Conservation (phyloP, 805 yeast genomes). For the Yamadazyma kitorensis region DNA sequence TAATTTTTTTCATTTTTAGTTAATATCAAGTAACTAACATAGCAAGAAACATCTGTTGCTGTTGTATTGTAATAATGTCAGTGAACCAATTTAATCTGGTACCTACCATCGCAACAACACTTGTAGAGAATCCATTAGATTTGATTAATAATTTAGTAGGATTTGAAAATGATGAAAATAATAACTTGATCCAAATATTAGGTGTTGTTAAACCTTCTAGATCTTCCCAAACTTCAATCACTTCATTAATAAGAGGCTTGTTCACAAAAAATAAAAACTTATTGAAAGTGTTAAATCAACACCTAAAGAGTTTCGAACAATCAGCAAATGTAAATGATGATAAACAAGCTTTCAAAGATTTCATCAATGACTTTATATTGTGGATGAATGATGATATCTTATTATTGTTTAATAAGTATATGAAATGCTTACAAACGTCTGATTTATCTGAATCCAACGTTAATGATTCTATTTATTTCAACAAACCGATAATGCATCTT, state of each 20-base stretch:
- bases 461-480: slow-evolving; percentile 19
- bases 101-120: slow-evolving; percentile 6
- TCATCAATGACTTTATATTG: slow-evolving; percentile 36
- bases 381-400: slow-evolving; percentile 38
- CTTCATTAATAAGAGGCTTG: slow-evolving; percentile 37
- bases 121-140: slow-evolving; percentile 10
- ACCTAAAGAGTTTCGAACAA: slow-evolving; percentile 3
- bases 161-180: slow-evolving; percentile 29
- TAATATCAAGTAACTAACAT: no score
- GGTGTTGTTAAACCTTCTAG: slow-evolving; percentile 31
- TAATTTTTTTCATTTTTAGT: no score
- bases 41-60: no score
- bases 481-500: slow-evolving; percentile 32
- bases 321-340: slow-evolving; percentile 16
- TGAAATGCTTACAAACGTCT: slow-evolving; percentile 11
- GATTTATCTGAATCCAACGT: slow-evolving; percentile 10
- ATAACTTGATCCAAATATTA: slow-evolving; percentile 33
- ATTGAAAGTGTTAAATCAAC: slow-evolving; percentile 8
- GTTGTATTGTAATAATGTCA: no score
- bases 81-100: background rate
- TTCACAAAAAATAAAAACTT: slow-evolving; percentile 32
- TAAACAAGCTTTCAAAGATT: slow-evolving; percentile 29
- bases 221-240: slow-evolving; percentile 21
- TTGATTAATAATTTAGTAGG: slow-evolving; percentile 15
- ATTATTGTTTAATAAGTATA: slow-evolving; percentile 33